Percentiles rank a stretch among this genome's conserved stretches.
Conservation (phyloP, 2,329 filamentous ascomycete species). For the Fusarium sp. region DNA sequence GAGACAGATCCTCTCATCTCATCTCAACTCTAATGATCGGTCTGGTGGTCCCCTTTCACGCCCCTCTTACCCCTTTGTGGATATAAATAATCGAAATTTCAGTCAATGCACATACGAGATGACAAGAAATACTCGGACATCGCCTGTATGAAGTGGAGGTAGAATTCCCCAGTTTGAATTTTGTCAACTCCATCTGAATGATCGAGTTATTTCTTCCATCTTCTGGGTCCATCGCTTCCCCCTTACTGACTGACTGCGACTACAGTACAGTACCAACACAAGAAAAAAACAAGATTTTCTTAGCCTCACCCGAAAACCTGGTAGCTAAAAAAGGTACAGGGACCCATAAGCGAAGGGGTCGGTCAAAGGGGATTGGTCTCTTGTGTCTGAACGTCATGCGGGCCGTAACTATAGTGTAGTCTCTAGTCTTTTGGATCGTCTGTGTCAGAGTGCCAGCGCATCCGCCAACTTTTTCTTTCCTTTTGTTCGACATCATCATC, state of each 20-base stretch:
- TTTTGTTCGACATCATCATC: conserved; percentile 13
- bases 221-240: neutral
- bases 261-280: neutral
- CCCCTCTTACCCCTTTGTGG: conserved; percentile 1
- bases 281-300: conserved; percentile 3
- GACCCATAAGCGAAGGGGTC: neutral
- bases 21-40: neutral
- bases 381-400: conserved; percentile 3
- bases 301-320: conserved; percentile 8
- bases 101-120: neutral
- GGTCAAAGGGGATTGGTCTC: neutral
- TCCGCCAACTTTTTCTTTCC: neutral
- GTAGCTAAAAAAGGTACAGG: conserved; percentile 4
- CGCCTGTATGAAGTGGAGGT: conserved; percentile 5
- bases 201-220: conserved; percentile 6
- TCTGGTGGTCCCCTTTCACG: neutral
- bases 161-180: neutral
- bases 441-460: conserved; percentile 31
- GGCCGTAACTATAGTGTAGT: neutral
- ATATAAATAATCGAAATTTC: conserved; percentile 9
- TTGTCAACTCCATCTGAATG: neutral
- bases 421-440: neutral
- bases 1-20: neutral
- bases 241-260: neutral
- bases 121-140: conserved; percentile 5